Percentiles rank a stretch among this genome's conserved stretches.
Conservation (phyloP, 768 basidiomycete species). For the Pholiota molesta region DNA sequence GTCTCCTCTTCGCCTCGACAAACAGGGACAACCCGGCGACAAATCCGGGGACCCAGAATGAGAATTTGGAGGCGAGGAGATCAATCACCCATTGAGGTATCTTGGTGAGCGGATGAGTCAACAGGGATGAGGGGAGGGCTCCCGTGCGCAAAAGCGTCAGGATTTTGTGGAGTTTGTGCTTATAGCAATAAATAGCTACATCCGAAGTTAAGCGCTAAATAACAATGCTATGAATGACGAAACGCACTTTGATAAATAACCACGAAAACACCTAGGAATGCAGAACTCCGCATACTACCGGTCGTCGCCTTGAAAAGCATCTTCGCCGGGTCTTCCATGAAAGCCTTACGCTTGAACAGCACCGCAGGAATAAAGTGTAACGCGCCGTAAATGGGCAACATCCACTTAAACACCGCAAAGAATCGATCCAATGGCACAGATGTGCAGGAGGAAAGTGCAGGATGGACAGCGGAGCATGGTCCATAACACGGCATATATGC, state of each 20-base stretch:
- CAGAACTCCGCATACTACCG: slow-evolving; percentile 82
- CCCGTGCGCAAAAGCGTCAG: slow-evolving; percentile 39
- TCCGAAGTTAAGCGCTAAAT: not conserved
- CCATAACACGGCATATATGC: slow-evolving; percentile 54
- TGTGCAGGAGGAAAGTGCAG: slow-evolving; percentile 62
- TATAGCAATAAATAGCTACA: slow-evolving; percentile 66
- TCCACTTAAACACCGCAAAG: slow-evolving; percentile 82
- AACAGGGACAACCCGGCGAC: slow-evolving; percentile 78
- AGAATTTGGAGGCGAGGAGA: slow-evolving; percentile 64
- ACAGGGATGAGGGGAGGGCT: slow-evolving; percentile 15
- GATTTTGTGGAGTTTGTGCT: slow-evolving; percentile 57
- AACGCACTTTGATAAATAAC: slow-evolving; percentile 76
- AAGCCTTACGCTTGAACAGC: slow-evolving; percentile 74
- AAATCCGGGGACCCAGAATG: slow-evolving; percentile 78
- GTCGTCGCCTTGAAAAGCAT: slow-evolving; percentile 66
- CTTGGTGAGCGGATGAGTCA: slow-evolving; percentile 36
- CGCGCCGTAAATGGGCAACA: slow-evolving; percentile 83
- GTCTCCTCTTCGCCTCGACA: slow-evolving; percentile 85
- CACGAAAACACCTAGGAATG: slow-evolving; percentile 86
- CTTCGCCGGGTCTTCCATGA: slow-evolving; percentile 64
- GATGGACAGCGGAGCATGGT: slow-evolving; percentile 80
- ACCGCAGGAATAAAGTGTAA: slow-evolving; percentile 88
- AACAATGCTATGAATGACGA: not conserved
- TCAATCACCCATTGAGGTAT: slow-evolving; percentile 53
- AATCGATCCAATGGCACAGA: slow-evolving; percentile 71